These are phyloP conservation scores for Schizochytrium sp. DNA, from an alignment of 108 stramenopile species.

Conservation along the genomic window DNA sequence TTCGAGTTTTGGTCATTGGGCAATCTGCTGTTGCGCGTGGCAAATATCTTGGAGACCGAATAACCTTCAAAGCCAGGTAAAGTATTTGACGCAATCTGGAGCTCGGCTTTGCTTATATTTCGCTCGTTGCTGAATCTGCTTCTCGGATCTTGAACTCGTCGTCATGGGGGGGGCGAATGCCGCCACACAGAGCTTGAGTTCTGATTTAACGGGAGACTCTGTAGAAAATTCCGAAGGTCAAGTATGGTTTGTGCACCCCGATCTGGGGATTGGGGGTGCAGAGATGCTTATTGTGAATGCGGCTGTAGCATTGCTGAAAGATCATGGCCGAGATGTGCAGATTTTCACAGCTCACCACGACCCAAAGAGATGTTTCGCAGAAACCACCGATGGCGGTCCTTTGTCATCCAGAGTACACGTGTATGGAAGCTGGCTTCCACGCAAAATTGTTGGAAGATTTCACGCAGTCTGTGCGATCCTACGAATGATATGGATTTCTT, in stretches of 20 bases:
- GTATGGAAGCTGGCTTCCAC: conserved; percentile 90
- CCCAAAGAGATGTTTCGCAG: conserved; percentile 88
- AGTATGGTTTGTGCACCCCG: conserved; percentile 73
- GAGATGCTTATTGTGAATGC: conserved; percentile 78
- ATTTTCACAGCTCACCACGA: conserved; percentile 95
- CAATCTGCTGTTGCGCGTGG: too few species aligned
- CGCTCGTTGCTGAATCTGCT: too few species aligned
- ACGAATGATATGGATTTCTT: conserved; percentile 66
- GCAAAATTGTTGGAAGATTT: conserved; percentile 78
- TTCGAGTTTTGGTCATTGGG: too few species aligned
- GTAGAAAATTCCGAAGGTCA: background rate
- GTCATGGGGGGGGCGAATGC: too few species aligned
- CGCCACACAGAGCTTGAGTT: too few species aligned
- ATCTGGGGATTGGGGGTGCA: conserved; percentile 75
- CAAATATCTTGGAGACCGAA: too few species aligned
- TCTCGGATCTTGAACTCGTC: too few species aligned
- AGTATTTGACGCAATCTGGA: too few species aligned
- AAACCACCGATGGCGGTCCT: conserved; percentile 81
- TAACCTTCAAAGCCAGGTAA: too few species aligned
- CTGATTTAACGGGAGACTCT: too few species aligned
- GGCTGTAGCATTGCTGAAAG: conserved; percentile 66
- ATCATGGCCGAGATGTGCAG: conserved; percentile 69
- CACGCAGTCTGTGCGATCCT: conserved; percentile 74
- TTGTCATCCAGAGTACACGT: conserved; percentile 67
- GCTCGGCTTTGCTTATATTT: too few species aligned